Base-by-base conservation (phyloP, 345 rosid species). In the Gynandropsis gynandra region DNA sequence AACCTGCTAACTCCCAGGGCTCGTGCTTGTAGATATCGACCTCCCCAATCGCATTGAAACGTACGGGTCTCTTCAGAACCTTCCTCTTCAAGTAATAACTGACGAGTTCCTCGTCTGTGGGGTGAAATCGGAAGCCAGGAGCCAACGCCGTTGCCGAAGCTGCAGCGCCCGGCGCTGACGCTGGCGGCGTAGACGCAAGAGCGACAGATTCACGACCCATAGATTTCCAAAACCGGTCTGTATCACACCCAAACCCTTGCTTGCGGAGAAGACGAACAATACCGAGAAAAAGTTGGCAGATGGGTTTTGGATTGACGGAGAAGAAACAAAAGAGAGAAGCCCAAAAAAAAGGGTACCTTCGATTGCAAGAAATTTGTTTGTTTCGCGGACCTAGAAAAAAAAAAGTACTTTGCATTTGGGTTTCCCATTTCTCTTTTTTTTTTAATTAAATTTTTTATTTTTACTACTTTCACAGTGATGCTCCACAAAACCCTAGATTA, bases 71-170 rank as follows among this genome's bases (percentile, higher is more conserved):
- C 21, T 63, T 68, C 7, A 58, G 54, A 68, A 86, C 79, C 88
- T 86, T 85, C 54, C 94, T 68, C 71, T 83, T 89, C 73, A 89
- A 75, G 80, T 83, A 86, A 66, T 86, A 86, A 45, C 79, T 75
- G 9, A 81, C 84, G 14, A 86, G 74, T 57, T 89, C 96, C 59
- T 89, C 96, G n/a, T 81, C 97, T 1, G 95, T 86, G 0, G 97
- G 97, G 42, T 89, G 97, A 61, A 89, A 89, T 70, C 97, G 77
- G 36, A 86, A 86, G 10, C 97, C 97, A 16, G 97, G 97, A 32
- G 90, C 97, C 67, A 86, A 75, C 9, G 94, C 74, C 10, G 93
- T 72, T 1, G 82, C 71, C 39, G 70, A 44, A 20, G 64, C 7
- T 0, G 62, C 31, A 10, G 63, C 47, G 8, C 67, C 13, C 1